A percentile compares a stretch with the other conserved stretches of the same genome.
phyloP scores from a whole-genome alignment of 805 yeast genomes.

The Kuraishia piskuri region DNA sequence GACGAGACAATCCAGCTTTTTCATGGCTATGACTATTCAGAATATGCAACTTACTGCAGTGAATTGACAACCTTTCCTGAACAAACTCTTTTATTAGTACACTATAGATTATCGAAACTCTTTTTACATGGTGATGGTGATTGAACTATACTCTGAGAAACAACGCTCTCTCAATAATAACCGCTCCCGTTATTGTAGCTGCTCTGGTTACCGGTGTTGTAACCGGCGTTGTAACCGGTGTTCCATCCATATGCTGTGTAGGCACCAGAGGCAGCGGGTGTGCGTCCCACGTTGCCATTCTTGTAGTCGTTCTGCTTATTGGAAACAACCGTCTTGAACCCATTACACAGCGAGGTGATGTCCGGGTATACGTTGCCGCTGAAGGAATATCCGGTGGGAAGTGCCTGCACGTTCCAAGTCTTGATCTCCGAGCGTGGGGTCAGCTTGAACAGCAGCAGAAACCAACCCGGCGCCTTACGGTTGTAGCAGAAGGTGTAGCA shows the following conservation, averaged over 20 bases:
- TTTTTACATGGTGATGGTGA: background rate
- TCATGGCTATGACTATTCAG: too few relatives aligned
- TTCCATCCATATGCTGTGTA: background rate
- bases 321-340: slow-evolving; percentile 60
- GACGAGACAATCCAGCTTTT: too few relatives aligned
- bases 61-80: too few relatives aligned
- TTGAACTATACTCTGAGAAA: background rate
- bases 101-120: background rate
- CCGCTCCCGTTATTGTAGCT: background rate
- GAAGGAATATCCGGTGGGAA: slow-evolving; percentile 77
- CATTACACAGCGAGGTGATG: slow-evolving; percentile 83
- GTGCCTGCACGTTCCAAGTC: slow-evolving; percentile 88
- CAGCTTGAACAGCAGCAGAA: slow-evolving; percentile 77
- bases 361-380: slow-evolving; percentile 82
- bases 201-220: background rate
- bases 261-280: slow-evolving; percentile 4
- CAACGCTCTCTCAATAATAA: background rate
- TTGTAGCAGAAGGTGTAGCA: slow-evolving; percentile 89
- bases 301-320: background rate
- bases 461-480: slow-evolving; percentile 91
- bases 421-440: slow-evolving; percentile 58
- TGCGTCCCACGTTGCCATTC: slow-evolving; percentile 2
- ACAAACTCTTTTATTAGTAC: background rate
- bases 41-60: too few relatives aligned
- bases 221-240: background rate